A percentile compares a stretch with the other conserved stretches of the same genome.
Evolutionary conservation across 495 filamentous ascomycete genomes (phyloP).

Genomic region (Mycothermus thermophilus): DNA sequence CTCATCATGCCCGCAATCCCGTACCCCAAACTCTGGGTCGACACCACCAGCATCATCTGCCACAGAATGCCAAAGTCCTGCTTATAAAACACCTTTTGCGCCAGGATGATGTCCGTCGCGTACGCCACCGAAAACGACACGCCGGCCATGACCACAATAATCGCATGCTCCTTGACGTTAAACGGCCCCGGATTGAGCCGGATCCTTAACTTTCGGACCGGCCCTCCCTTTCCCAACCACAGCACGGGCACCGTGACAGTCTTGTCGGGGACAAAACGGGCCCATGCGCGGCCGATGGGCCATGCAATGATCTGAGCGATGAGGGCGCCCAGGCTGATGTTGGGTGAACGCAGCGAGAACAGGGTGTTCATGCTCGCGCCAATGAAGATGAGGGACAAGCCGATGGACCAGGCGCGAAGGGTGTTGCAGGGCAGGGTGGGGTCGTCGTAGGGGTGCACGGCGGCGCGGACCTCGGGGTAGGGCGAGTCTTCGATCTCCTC

Average conservation of each 20-base stretch:
- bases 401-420: conserved; percentile 59
- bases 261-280: conserved; percentile 34
- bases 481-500: conserved; percentile 45
- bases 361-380: conserved; percentile 56
- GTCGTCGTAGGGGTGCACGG: conserved; percentile 51
- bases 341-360: conserved; percentile 53
- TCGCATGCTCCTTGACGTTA: conserved; percentile 67
- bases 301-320: conserved; percentile 61
- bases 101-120: conserved; percentile 55
- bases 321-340: conserved; percentile 51
- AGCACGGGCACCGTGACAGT: conserved; percentile 20
- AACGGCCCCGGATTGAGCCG: conserved; percentile 56
- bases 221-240: not conserved
- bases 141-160: conserved; percentile 63
- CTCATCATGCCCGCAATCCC: conserved; percentile 56
- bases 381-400: conserved; percentile 48
- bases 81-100: conserved; percentile 50
- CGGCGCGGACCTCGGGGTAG: conserved; percentile 54
- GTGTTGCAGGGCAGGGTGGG: conserved; percentile 51
- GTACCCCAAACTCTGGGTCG: conserved; percentile 61
- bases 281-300: conserved; percentile 48
- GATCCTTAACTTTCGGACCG: no score
- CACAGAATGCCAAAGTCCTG: conserved; percentile 55
- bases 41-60: conserved; percentile 52
- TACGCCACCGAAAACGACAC: conserved; percentile 49